Evolutionary conservation across 208 protist genomes (phyloP).

Genomic region (Crithidia bombi): DNA sequence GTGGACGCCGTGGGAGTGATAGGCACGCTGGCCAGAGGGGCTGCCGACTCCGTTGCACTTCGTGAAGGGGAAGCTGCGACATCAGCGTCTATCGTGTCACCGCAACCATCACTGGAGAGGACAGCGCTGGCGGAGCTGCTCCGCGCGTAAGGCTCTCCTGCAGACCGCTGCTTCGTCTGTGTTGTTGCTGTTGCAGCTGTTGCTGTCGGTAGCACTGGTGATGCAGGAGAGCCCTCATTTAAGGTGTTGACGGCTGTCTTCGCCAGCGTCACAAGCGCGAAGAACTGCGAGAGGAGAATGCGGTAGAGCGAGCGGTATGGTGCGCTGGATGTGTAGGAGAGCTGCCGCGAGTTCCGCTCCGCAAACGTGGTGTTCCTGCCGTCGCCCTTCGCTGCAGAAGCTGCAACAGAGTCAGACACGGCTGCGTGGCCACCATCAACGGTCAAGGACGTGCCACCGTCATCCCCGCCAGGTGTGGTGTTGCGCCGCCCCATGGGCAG

Average conservation of each 20-base stretch:
- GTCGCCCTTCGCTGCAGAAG: not conserved
- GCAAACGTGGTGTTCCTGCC: not conserved
- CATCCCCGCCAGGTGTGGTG: not conserved
- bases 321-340: constrained; percentile 17
- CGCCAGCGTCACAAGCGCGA: not conserved
- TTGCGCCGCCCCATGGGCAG: not conserved
- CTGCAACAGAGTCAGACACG: not conserved
- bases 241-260: not conserved
- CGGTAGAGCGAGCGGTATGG: constrained; percentile 27
- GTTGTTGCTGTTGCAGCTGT: too few species aligned
- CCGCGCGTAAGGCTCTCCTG: too few species aligned
- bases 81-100: not conserved
- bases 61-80: not conserved
- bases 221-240: not conserved
- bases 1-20: not conserved
- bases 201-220: not conserved
- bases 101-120: not conserved
- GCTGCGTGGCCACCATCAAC: not conserved
- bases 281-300: constrained; percentile 21
- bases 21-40: not conserved
- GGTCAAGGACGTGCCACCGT: not conserved
- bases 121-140: too few species aligned
- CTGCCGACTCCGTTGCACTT: not conserved
- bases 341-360: constrained; percentile 6
- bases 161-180: too few species aligned